Evolutionary conservation across 495 filamentous ascomycete species (phyloP).

Genomic region (Chaetomium tenue): DNA sequence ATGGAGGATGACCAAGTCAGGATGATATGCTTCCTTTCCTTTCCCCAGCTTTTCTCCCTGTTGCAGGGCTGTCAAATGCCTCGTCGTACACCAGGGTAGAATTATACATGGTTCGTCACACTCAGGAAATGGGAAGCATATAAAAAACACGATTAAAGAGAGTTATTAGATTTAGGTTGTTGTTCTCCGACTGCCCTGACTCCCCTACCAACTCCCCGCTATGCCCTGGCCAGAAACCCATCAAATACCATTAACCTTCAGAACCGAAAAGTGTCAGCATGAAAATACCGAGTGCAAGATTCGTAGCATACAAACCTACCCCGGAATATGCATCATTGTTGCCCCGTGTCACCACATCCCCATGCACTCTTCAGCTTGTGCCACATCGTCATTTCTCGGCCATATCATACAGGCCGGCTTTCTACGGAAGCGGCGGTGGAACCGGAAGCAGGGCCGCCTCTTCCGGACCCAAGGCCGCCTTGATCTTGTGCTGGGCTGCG

Average conservation of each 20-base stretch:
- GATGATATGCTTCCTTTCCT: too few species aligned
- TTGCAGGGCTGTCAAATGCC: too few species aligned
- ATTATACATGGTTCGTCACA: too few species aligned
- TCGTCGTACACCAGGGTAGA: too few species aligned
- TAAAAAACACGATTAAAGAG: too few species aligned
- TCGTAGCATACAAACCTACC: neutral
- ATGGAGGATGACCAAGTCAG: too few species aligned
- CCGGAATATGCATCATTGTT: neutral
- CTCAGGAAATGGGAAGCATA: too few species aligned
- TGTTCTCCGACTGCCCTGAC: neutral
- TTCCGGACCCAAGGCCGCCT: neutral
- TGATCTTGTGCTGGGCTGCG: slow-evolving; percentile 21
- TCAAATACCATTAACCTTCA: neutral
- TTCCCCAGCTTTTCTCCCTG: too few species aligned
- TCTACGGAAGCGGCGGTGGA: neutral
- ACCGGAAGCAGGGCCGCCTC: neutral
- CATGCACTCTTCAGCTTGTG: neutral
- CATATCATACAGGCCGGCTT: neutral
- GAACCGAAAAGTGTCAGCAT: neutral
- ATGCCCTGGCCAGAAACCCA: neutral
- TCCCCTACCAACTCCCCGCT: neutral
- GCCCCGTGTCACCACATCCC: neutral
- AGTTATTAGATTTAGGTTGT: neutral
- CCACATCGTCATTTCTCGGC: neutral
- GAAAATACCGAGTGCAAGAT: neutral